These are phyloP conservation scores for Leishmania gerbilli DNA, from an alignment of 208 protist genomes.

Conservation along the genomic window DNA sequence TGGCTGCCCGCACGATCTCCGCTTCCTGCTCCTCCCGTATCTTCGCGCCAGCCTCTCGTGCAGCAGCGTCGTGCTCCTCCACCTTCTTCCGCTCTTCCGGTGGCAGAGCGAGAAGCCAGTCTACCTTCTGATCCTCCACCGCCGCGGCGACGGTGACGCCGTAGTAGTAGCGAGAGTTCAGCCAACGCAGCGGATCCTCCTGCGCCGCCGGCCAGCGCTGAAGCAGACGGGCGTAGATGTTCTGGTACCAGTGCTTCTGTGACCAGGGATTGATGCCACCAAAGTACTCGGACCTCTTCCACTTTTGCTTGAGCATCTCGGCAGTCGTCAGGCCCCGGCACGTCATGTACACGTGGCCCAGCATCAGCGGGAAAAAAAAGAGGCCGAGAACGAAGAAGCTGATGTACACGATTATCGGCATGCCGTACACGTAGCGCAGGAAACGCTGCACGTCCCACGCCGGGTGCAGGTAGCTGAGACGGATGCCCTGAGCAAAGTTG, in stretches of 20 bases:
- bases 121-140: slow-evolving; percentile 44
- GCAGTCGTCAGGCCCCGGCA: slow-evolving; percentile 43
- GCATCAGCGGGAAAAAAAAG: slow-evolving; percentile 40
- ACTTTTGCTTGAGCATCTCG: slow-evolving; percentile 44
- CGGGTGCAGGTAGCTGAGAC: slow-evolving; percentile 27
- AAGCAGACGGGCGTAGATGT: slow-evolving; percentile 25
- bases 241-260: slow-evolving; percentile 32
- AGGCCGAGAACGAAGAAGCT: slow-evolving; percentile 40
- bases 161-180: slow-evolving; percentile 51
- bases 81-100: slow-evolving; percentile 36
- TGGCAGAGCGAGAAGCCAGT: slow-evolving; percentile 43
- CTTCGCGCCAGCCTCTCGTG: slow-evolving; percentile 16
- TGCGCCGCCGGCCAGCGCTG: slow-evolving; percentile 17
- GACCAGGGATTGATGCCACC: slow-evolving; percentile 53
- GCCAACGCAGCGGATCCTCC: slow-evolving; percentile 26
- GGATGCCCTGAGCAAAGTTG: slow-evolving; percentile 32
- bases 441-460: slow-evolving; percentile 18
- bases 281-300: slow-evolving; percentile 37
- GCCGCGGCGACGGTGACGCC: slow-evolving; percentile 39
- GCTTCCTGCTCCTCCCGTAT: slow-evolving; percentile 21
- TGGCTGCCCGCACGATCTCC: slow-evolving; percentile 12
- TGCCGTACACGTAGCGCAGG: slow-evolving; percentile 31
- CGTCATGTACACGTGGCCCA: slow-evolving; percentile 46
- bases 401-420: slow-evolving; percentile 41
- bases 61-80: slow-evolving; percentile 18